Percentiles rank a stretch among this genome's conserved stretches.
These are phyloP conservation scores for Oidiodendron maius DNA, from an alignment of 495 filamentous ascomycete genomes.

Conservation along the genomic window DNA sequence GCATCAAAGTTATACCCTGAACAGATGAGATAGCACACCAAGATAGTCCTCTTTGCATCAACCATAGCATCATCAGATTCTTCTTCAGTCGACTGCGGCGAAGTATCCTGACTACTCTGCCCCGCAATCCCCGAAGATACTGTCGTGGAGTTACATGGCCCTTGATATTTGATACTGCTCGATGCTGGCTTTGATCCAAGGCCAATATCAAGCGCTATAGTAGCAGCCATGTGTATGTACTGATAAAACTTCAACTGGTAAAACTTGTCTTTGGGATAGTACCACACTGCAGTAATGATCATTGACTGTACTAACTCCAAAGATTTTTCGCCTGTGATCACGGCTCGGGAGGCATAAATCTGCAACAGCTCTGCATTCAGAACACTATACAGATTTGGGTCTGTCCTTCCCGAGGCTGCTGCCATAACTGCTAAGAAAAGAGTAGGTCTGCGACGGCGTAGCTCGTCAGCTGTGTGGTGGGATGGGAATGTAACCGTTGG, in stretches of 20 bases:
- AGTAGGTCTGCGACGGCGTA: constrained; percentile 39
- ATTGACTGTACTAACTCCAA: constrained; percentile 46
- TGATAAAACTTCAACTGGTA: constrained; percentile 47
- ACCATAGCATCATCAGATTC: no score
- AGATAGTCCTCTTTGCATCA: constrained; percentile 36
- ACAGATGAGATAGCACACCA: constrained; percentile 42
- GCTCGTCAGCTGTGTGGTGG: constrained; percentile 31
- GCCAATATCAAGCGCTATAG: constrained; percentile 49
- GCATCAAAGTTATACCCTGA: constrained; percentile 31
- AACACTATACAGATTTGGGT: constrained; percentile 34
- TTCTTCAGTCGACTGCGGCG: constrained; percentile 29
- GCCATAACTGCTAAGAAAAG: constrained; percentile 46
- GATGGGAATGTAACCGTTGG: constrained; percentile 36
- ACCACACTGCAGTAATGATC: constrained; percentile 40
- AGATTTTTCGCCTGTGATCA: constrained; percentile 46
- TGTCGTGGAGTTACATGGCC: constrained; percentile 15
- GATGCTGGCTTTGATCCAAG: constrained; percentile 29
- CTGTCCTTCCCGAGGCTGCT: constrained; percentile 36
- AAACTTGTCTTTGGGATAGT: constrained; percentile 40
- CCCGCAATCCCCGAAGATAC: not conserved
- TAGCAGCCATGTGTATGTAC: constrained; percentile 47
- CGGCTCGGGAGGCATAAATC: constrained; percentile 40
- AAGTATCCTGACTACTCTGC: no score
- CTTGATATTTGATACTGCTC: constrained; percentile 24
- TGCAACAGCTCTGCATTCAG: constrained; percentile 42